Percentiles rank a stretch among this genome's conserved stretches.
Evolutionary conservation across 2,329 filamentous ascomycete genomes (phyloP).

Genomic region (Aureobasidium lini): DNA sequence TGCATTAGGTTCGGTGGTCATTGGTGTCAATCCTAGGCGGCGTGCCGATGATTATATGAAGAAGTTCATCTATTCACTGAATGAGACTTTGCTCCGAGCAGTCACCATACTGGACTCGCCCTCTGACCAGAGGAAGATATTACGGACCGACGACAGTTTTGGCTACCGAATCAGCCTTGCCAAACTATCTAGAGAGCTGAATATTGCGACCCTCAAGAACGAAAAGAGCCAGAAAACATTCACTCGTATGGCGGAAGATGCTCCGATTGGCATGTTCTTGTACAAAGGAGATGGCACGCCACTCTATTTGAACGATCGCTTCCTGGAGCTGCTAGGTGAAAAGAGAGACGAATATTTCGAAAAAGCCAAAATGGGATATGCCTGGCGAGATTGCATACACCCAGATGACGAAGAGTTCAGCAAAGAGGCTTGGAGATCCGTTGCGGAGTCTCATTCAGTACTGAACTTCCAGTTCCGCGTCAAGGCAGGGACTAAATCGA

Average conservation of each 20-base stretch:
- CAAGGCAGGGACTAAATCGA: conserved; percentile 21
- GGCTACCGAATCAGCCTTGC: background rate
- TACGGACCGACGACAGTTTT: background rate
- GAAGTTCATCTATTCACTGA: background rate
- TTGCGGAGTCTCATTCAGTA: conserved; percentile 23
- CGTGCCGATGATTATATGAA: background rate
- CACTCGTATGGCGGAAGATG: conserved; percentile 6
- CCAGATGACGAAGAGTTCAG: background rate
- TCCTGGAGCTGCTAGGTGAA: background rate
- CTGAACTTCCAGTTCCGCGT: conserved; percentile 18
- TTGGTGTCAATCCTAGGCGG: background rate
- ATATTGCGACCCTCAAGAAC: conserved; percentile 24
- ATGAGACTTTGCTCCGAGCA: background rate
- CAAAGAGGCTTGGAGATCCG: conserved; percentile 11
- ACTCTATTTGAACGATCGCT: background rate
- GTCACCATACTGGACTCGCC: background rate
- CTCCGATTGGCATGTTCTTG: conserved; percentile 10
- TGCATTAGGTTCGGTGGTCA: background rate
- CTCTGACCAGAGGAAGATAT: background rate
- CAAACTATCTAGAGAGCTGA: conserved; percentile 28
- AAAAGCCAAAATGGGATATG: background rate
- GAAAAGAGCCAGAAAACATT: conserved; percentile 29
- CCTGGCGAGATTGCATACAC: background rate
- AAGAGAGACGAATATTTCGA: background rate
- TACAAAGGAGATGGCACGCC: background rate